Evolutionary conservation across 441 rosid genomes (phyloP), one percentile per base, ranked within the genome.

Genomic region (Sinapis alba): DNA sequence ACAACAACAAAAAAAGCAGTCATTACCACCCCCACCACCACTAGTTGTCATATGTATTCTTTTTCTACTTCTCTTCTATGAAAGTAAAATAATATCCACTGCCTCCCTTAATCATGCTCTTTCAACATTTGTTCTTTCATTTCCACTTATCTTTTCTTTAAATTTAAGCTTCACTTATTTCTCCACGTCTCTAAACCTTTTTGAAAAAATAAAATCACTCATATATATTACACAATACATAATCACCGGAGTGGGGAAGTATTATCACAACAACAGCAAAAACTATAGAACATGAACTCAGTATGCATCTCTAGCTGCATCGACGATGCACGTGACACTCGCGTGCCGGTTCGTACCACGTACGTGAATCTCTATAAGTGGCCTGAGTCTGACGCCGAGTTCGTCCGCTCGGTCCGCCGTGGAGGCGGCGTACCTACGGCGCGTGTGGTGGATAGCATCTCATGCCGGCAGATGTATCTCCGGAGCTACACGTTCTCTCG

Each of bases 331-430:
- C 83, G 87, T 18, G 92, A 93, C 79, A 88, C 94, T 1, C 85
- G 95, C 15, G 65, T 84, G 56, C 92, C 92, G 0, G 89, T 89
- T 9, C 87, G 97, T 13, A 87, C 95, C 68, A 86, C 89, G 4
- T 94, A 91, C 75, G 87, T 89, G 6, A 94, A 89, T 83, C 97
- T 91, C 75, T 82, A 90, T 83, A 92, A 88, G 85, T 92, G 97
- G 97, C 95, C 97, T n/a, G 97, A 92, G 60, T 89, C 97, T 1
- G 97, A 94, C 51, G 89, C 86, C 0, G 98, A 94, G 88, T 89
- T 94, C 27, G 88, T 89, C 16, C 86, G 89, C 51, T 87, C 99
- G 2, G 82, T 86, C 24, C 81, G 80, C 6, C 77, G 80, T 53
- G 81, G 77, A 54, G 83, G 81, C 77, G 76, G 75, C 38, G 72